Evolutionary conservation across 2,329 filamentous ascomycete genomes (phyloP), one percentile per base, ranked within the genome.

Genomic region (Cercospora sp.): DNA sequence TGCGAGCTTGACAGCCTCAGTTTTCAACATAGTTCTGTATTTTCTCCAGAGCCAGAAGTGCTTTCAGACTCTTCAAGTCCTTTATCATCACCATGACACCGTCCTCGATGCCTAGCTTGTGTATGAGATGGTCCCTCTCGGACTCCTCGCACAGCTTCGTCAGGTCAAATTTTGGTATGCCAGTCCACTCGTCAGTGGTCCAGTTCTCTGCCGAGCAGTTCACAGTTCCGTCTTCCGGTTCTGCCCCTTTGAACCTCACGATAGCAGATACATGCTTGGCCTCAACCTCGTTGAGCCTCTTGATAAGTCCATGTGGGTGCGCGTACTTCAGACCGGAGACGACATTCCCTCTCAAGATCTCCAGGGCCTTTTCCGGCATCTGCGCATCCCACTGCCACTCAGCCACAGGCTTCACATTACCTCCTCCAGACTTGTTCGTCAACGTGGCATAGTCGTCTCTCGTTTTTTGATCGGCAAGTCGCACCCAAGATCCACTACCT

Each of bases 321-420:
- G 23, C 8, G 18, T 45, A 26, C 28, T 30, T 55, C 10, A 91
- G 76, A 0, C 83, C 77, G 20, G 85, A 80, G 1, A 82, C 78
- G 18, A 85, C 80, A 1, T 81, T 77, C 5, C 81, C 77, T 4
- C 86, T 83, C 78, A 89, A 80, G 67, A 84, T 77, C 5, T 81
- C 76, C 3, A 89, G 78, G 0, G 90, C 73, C 28, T 85, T 79
- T 0, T 79, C 76, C 36, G 83, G 80, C 87, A 90, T 90, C 70
- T 89, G 86, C 5, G 78, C 48, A 31, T 87, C 66, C 70, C 73
- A 74, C 16, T 63, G 28, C 60, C 68, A 71, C 23, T 68, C 63
- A 12, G 65, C 65, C 4, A 48, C 62, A 30, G 64, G 58, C 26
- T 55, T 53, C 4, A 61, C 42, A 36, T 63, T 20, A 36, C 60